These are phyloP conservation scores for Marasmius oreades DNA, from an alignment of 1,284 basidiomycete species.

Conservation along the genomic window DNA sequence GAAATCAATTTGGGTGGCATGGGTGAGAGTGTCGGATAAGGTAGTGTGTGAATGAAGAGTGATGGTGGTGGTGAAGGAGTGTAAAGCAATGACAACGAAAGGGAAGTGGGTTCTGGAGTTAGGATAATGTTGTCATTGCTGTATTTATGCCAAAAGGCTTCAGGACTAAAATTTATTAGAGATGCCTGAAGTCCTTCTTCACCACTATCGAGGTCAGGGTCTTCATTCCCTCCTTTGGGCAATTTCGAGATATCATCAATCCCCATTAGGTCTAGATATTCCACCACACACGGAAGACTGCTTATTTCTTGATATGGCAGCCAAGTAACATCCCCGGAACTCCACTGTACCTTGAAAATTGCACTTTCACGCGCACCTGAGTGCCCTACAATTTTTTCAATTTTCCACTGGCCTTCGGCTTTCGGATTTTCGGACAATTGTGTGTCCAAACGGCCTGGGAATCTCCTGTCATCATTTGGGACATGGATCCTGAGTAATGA, in stretches of 20 bases:
- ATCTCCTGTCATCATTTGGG: neutral
- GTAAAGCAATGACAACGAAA: neutral
- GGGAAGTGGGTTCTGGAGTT: neutral
- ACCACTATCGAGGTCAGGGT: neutral
- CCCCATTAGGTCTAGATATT: constrained; percentile 21
- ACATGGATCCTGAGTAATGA: neutral
- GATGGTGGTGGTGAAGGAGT: neutral
- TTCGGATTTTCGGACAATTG: constrained; percentile 22
- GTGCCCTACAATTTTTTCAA: constrained; percentile 23
- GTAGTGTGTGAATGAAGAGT: neutral
- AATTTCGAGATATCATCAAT: constrained; percentile 10
- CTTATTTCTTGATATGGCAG: constrained; percentile 10
- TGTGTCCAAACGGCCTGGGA: neutral
- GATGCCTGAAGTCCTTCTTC: neutral
- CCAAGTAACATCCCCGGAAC: constrained; percentile 19
- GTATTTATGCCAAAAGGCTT: neutral
- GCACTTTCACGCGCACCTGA: constrained; percentile 18
- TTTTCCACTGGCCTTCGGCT: constrained; percentile 23
- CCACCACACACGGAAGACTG: constrained; percentile 18
- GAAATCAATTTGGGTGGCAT: too few species aligned
- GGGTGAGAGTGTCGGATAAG: neutral
- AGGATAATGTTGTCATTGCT: neutral
- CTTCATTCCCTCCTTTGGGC: neutral
- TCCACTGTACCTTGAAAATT: constrained; percentile 26
- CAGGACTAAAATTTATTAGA: neutral